Percentiles rank a stretch among this genome's conserved stretches.
These are phyloP conservation scores for Daldinia grandis DNA, from an alignment of 495 filamentous ascomycete species.

Conservation along the genomic window DNA sequence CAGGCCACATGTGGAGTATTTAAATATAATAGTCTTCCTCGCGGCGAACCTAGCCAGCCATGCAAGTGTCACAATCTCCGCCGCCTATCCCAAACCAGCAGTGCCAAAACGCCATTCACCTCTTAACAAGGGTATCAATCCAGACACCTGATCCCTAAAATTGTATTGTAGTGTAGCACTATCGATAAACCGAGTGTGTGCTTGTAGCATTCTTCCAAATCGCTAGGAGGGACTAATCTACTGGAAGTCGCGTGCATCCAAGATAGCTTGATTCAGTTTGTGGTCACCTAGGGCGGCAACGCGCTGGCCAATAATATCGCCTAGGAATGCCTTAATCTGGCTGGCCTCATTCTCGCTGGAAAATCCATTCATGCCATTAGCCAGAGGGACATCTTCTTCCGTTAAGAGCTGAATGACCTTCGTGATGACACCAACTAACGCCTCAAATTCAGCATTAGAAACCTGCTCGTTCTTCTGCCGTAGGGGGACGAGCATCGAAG, in stretches of 20 bases:
- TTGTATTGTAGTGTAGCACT: background rate
- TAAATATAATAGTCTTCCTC: background rate
- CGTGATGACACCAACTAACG: conserved; percentile 67
- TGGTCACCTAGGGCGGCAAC: conserved; percentile 63
- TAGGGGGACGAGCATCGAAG: conserved; percentile 67
- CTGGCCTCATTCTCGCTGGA: conserved; percentile 54
- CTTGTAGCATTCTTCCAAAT: background rate
- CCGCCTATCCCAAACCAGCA: background rate
- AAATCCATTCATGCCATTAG: conserved; percentile 45
- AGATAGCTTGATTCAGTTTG: conserved; percentile 57
- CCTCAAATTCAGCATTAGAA: conserved; percentile 65
- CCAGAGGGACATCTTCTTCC: conserved; percentile 17
- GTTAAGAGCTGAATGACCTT: conserved; percentile 62
- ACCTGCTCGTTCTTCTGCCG: conserved; percentile 64
- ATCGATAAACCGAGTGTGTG: background rate
- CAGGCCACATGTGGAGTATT: background rate
- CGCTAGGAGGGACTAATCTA: background rate
- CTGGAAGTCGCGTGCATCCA: conserved; percentile 53
- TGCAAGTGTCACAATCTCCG: background rate
- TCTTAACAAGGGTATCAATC: conserved; percentile 21
- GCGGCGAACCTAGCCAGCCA: background rate
- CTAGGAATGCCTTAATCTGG: conserved; percentile 64
- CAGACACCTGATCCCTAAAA: conserved; percentile 16
- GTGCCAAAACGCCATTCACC: conserved; percentile 8
- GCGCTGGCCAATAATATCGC: conserved; percentile 65